Evolutionary conservation across 208 protist species (phyloP).

Genomic region (Acanthamoeba royreba): DNA sequence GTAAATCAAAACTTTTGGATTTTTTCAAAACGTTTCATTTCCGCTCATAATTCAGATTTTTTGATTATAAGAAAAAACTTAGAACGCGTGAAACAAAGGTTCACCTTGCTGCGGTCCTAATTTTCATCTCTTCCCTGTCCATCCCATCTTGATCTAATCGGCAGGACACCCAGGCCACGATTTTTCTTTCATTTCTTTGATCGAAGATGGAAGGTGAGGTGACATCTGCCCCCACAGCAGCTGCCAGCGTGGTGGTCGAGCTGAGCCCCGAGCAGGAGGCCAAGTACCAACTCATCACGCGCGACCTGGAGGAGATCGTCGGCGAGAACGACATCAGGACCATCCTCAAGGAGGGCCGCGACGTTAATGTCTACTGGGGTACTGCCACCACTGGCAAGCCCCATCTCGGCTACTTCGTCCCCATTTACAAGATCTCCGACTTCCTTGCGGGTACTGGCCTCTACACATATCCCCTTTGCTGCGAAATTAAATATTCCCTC

Average conservation of each 20-base stretch:
- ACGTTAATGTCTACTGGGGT: constrained; percentile 70
- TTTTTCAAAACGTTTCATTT: not conserved
- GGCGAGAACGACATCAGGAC: constrained; percentile 37
- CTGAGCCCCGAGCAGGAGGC: constrained; percentile 36
- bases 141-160: not conserved
- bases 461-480: not conserved
- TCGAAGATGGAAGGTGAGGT: not conserved
- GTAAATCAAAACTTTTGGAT: too few species aligned
- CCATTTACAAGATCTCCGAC: constrained; percentile 70
- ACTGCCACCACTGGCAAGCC: constrained; percentile 69
- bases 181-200: not conserved
- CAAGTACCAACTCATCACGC: constrained; percentile 45
- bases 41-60: not conserved
- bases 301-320: constrained; percentile 60
- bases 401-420: constrained; percentile 73
- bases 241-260: not conserved
- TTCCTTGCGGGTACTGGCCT: constrained; percentile 47
- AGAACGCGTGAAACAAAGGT: not conserved
- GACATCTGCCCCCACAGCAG: not conserved
- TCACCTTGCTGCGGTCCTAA: not conserved
- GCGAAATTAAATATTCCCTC: not conserved
- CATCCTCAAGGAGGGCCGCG: constrained; percentile 50
- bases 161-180: not conserved
- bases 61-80: not conserved
- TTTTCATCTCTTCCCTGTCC: not conserved